Conservation (phyloP, 768 basidiomycete species). For the Pseudohyphozyma bogoriensis region DNA sequence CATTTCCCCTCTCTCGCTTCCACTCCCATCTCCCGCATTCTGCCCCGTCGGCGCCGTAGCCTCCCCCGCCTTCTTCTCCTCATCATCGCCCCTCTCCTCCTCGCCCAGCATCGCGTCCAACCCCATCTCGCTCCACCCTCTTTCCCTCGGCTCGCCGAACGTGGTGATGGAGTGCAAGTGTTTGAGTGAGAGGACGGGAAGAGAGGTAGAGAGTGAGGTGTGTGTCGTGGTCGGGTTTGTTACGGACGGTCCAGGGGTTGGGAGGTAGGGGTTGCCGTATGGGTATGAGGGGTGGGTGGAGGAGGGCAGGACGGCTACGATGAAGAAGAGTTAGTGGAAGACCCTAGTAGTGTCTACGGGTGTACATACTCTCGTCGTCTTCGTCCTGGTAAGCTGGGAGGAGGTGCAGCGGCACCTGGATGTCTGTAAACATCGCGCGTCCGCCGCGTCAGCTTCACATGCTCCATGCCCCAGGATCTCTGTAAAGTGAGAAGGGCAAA, state of each 20-base stretch:
- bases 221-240: constrained; percentile 7
- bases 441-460: neutral
- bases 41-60: constrained; percentile 21
- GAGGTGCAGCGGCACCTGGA: constrained; percentile 25
- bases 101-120: constrained; percentile 9
- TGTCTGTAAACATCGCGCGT: constrained; percentile 16
- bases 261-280: constrained; percentile 32
- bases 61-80: constrained; percentile 8
- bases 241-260: neutral
- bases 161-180: constrained; percentile 11
- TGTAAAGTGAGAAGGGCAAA: neutral
- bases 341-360: neutral
- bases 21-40: constrained; percentile 25
- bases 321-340: neutral
- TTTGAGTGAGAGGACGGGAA: constrained; percentile 13
- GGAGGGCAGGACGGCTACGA: constrained; percentile 25
- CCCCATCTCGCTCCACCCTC: constrained; percentile 11
- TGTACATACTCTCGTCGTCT: constrained; percentile 30
- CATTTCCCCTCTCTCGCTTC: no score
- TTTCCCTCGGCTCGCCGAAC: constrained; percentile 15
- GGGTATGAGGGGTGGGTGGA: constrained; percentile 31
- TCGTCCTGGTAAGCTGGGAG: constrained; percentile 31
- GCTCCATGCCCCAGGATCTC: neutral
- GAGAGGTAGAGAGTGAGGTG: constrained; percentile 13
- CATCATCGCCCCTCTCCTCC: neutral